These are phyloP conservation scores for Sisymbrium altissimum DNA, from an alignment of 345 rosid species.

Conservation along the genomic window DNA sequence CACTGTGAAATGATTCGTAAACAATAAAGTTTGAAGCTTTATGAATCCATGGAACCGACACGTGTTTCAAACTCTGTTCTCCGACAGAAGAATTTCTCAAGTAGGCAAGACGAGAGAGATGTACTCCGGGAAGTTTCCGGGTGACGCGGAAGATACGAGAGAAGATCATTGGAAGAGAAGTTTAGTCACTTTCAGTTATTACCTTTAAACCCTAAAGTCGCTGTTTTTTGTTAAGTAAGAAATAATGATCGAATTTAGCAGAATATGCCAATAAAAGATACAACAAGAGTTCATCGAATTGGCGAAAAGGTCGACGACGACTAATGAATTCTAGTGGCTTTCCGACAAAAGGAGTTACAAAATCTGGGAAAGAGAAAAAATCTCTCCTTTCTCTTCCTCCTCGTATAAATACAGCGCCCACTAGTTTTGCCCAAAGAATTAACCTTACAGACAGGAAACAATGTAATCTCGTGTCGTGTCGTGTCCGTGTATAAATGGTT, in stretches of 20 bases:
- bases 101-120: not conserved
- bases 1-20: slow-evolving; percentile 28
- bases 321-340: not conserved
- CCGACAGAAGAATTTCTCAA: not conserved
- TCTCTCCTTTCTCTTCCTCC: slow-evolving; percentile 24
- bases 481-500: slow-evolving; percentile 21
- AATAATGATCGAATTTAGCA: not conserved
- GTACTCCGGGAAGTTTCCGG: slow-evolving; percentile 10
- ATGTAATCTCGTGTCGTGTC: slow-evolving; percentile 31
- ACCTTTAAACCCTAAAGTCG: not conserved
- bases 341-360: slow-evolving; percentile 9
- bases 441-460: slow-evolving; percentile 39
- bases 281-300: slow-evolving; percentile 3
- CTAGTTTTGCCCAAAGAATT: slow-evolving; percentile 39
- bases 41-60: slow-evolving; percentile 20
- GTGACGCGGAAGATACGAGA: slow-evolving; percentile 21
- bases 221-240: not conserved
- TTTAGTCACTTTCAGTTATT: not conserved
- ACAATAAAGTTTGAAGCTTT: slow-evolving; percentile 6
- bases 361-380: slow-evolving; percentile 27
- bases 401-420: slow-evolving; percentile 32
- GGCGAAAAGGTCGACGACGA: slow-evolving; percentile 9
- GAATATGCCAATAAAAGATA: not conserved
- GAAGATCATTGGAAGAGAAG: slow-evolving; percentile 36
- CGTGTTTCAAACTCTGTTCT: slow-evolving; percentile 4